phyloP scores from a whole-genome alignment of 805 yeast genomes.

The Yarrowia porcina region DNA sequence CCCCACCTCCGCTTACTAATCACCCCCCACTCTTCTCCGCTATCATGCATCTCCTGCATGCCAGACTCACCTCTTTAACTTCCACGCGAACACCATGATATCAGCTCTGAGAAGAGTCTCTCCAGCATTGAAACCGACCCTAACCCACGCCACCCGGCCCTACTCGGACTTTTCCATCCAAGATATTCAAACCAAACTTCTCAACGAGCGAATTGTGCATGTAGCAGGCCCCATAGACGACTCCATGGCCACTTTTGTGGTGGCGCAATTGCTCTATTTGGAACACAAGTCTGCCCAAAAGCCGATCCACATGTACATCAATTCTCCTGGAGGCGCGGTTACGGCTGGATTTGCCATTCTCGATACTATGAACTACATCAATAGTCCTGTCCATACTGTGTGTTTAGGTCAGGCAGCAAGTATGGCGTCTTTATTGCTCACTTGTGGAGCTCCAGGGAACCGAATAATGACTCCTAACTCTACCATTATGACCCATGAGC shows the following conservation, averaged over 20 bases:
- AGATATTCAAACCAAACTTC: conserved; percentile 12
- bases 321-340: conserved; percentile 21
- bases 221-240: conserved; percentile 13
- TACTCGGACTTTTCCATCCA: conserved; percentile 11
- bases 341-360: conserved; percentile 21
- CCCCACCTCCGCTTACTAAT: too few relatives aligned
- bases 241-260: conserved; percentile 16
- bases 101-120: not conserved
- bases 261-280: conserved; percentile 2
- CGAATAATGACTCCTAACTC: conserved; percentile 16
- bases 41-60: too few relatives aligned
- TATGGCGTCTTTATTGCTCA: conserved; percentile 14
- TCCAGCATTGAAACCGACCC: too few relatives aligned
- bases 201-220: conserved; percentile 14
- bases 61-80: too few relatives aligned
- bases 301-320: conserved; percentile 24
- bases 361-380: conserved; percentile 19
- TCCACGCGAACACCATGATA: not conserved
- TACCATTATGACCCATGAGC: conserved; percentile 19
- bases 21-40: too few relatives aligned
- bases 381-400: conserved; percentile 7
- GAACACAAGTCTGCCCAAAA: conserved; percentile 4
- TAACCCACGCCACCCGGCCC: too few relatives aligned
- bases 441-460: conserved; percentile 6
- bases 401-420: conserved; percentile 20